Percentiles rank a stretch among this genome's conserved stretches.
Conservation (phyloP, 257 asterid species). For the Petrea volubilis region DNA sequence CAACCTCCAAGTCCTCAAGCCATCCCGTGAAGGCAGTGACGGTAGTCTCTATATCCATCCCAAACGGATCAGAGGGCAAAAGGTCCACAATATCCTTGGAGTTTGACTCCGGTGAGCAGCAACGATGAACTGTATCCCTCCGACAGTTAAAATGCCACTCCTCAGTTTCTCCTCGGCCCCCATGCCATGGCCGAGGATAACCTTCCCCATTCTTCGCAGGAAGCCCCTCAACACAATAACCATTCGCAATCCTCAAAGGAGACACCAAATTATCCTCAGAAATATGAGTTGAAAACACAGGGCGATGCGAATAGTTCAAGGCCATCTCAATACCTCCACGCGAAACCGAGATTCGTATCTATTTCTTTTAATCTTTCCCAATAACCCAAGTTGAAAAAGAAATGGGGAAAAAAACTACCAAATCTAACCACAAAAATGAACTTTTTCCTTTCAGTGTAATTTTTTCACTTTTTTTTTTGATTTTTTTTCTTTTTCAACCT, state of each 20-base stretch:
- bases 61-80: slow-evolving; percentile 93
- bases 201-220: slow-evolving; percentile 57
- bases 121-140: slow-evolving; percentile 42
- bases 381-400: slow-evolving; percentile 13
- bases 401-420: background rate
- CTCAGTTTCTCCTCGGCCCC: slow-evolving; percentile 38
- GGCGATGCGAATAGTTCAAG: slow-evolving; percentile 78
- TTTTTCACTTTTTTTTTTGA: background rate
- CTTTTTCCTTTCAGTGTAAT: slow-evolving; percentile 10
- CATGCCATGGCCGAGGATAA: slow-evolving; percentile 39
- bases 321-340: slow-evolving; percentile 73
- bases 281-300: slow-evolving; percentile 47
- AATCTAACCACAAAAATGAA: background rate
- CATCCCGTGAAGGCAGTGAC: slow-evolving; percentile 76
- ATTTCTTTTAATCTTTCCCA: background rate
- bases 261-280: slow-evolving; percentile 69
- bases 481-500: background rate
- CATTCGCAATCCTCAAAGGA: slow-evolving; percentile 63
- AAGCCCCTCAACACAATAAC: slow-evolving; percentile 62
- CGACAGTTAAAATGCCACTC: slow-evolving; percentile 36
- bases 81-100: slow-evolving; percentile 58
- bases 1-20: slow-evolving; percentile 70
- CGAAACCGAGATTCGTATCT: slow-evolving; percentile 21
- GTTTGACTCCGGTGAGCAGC: slow-evolving; percentile 45
- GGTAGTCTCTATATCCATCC: slow-evolving; percentile 74